These are phyloP conservation scores for Chlorella sp. DNA, from an alignment of 139 green algal genomes.

Conservation along the genomic window DNA sequence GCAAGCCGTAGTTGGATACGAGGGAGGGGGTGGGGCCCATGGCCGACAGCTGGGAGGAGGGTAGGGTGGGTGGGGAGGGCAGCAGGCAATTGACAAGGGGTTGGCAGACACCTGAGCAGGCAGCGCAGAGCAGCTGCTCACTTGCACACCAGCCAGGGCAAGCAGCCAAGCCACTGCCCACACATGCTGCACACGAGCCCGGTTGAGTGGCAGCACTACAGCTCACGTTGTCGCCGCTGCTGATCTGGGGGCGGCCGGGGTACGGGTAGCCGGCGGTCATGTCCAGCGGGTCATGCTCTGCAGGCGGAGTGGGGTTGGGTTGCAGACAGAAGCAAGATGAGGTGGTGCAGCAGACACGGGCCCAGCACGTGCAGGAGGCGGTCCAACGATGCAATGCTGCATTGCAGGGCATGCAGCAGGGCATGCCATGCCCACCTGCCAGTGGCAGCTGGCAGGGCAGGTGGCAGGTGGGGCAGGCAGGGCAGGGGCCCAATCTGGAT, in stretches of 20 bases:
- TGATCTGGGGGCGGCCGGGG: background rate
- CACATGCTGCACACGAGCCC: background rate
- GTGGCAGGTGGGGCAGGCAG: too few species aligned
- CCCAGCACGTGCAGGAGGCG: too few species aligned
- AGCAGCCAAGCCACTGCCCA: background rate
- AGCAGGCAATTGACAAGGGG: background rate
- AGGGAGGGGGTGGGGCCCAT: background rate
- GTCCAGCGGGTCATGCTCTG: constrained; percentile 5
- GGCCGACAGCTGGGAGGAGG: background rate
- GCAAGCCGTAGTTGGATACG: background rate
- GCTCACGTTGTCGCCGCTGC: background rate
- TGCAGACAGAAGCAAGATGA: too few species aligned
- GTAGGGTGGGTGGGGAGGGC: background rate
- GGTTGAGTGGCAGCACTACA: background rate
- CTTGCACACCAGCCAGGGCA: background rate
- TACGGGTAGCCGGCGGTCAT: background rate
- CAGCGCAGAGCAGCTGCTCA: background rate
- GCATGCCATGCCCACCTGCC: too few species aligned
- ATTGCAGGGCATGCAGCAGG: background rate
- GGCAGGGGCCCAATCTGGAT: too few species aligned
- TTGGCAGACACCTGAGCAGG: background rate
- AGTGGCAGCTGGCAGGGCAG: too few species aligned
- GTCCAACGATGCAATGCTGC: background rate
- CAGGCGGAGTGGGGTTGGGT: too few species aligned
- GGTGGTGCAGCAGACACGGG: too few species aligned